A percentile compares a stretch with the other conserved stretches of the same genome.
Conservation (phyloP, 371 early-diverging fungal genomes). For the Coemansia sp. region DNA sequence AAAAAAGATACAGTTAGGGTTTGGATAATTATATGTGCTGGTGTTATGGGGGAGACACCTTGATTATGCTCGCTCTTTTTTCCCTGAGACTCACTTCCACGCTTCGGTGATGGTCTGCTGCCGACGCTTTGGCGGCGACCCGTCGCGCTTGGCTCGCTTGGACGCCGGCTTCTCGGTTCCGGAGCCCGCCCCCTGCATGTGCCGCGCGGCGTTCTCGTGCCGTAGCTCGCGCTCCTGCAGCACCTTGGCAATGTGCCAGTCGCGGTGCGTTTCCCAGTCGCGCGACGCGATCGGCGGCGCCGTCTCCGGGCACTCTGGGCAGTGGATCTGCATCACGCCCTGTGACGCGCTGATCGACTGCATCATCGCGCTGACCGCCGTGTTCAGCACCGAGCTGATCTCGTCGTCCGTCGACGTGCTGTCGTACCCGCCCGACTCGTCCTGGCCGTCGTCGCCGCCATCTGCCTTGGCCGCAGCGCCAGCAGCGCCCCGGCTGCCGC, state of each 20-base stretch:
- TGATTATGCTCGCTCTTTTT: too few species aligned
- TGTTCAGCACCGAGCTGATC: slow-evolving; percentile 36
- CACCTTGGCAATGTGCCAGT: slow-evolving; percentile 56
- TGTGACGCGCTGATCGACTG: slow-evolving; percentile 33
- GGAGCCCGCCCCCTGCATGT: slow-evolving; percentile 19
- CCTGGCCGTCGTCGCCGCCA: slow-evolving; percentile 27
- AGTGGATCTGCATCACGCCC: slow-evolving; percentile 37
- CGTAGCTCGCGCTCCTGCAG: slow-evolving; percentile 54
- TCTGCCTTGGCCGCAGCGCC: neutral
- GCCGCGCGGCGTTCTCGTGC: slow-evolving; percentile 39
- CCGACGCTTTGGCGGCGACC: slow-evolving; percentile 12
- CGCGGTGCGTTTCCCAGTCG: slow-evolving; percentile 55
- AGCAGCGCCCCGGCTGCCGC: neutral
- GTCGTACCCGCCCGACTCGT: slow-evolving; percentile 19
- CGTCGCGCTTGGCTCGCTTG: slow-evolving; percentile 17
- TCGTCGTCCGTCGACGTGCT: slow-evolving; percentile 20
- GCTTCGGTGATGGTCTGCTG: slow-evolving; percentile 45
- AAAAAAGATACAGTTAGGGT: too few species aligned
- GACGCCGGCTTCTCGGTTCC: slow-evolving; percentile 12
- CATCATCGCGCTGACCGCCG: slow-evolving; percentile 46
- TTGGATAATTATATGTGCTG: too few species aligned
- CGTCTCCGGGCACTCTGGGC: slow-evolving; percentile 49
- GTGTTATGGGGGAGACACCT: too few species aligned
- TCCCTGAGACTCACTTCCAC: slow-evolving; percentile 19
- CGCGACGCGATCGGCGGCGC: slow-evolving; percentile 38